Percentiles rank a stretch among this genome's conserved stretches.
These are phyloP conservation scores for Kalanchoe fedtschenkoi DNA, from an alignment of 164 flowering plant genomes.

Conservation along the genomic window DNA sequence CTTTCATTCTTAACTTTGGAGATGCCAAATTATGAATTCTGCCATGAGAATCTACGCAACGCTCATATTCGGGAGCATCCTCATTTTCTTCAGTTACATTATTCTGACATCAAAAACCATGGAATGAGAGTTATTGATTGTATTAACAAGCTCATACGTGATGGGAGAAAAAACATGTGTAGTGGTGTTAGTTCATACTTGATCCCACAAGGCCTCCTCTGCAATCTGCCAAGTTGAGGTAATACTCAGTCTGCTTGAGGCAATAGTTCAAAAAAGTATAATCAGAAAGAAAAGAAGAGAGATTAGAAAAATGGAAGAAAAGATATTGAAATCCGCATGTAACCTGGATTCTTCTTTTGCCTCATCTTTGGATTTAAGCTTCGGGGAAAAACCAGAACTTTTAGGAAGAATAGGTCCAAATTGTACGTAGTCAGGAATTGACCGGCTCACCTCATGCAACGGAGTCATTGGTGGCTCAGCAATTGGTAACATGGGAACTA, in stretches of 20 bases:
- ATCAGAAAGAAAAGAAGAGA: neutral
- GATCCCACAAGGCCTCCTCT: constrained; percentile 25
- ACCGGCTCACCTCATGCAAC: constrained; percentile 52
- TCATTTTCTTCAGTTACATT: constrained; percentile 26
- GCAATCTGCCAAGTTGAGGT: constrained; percentile 14
- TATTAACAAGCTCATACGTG: neutral
- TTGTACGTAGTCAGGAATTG: constrained; percentile 60
- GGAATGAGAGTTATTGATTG: neutral
- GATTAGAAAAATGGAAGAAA: too few species aligned
- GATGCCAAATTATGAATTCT: constrained; percentile 10
- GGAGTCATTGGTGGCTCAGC: constrained; percentile 83
- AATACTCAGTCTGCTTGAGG: constrained; percentile 22
- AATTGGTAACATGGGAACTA: constrained; percentile 63
- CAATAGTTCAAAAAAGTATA: constrained; percentile 2
- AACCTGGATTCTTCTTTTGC: constrained; percentile 31
- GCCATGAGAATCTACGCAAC: constrained; percentile 17
- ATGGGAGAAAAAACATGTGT: neutral
- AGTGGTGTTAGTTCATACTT: constrained; percentile 17
- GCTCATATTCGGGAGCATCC: constrained; percentile 23
- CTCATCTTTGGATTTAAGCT: constrained; percentile 22
- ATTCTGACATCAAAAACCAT: constrained; percentile 20
- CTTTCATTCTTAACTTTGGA: constrained; percentile 12
- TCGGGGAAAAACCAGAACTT: constrained; percentile 58
- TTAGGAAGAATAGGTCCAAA: constrained; percentile 77
- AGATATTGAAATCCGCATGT: neutral